These are phyloP conservation scores for Lactarius vividus DNA, from an alignment of 768 basidiomycete species.

Conservation along the genomic window DNA sequence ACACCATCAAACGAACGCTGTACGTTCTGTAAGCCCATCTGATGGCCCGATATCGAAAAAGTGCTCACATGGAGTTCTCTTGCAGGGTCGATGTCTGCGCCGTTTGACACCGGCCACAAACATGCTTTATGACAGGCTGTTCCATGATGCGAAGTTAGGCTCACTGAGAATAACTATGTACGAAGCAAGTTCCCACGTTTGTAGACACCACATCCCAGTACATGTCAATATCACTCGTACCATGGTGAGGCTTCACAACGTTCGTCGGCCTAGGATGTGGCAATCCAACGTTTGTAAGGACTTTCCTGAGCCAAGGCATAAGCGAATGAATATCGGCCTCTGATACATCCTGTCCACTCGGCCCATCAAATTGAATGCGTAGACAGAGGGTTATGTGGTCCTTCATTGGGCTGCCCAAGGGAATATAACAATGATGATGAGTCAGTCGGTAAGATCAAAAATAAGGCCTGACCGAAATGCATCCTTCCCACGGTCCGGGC, in stretches of 20 bases:
- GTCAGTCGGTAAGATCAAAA: not conserved
- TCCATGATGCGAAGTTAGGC: not conserved
- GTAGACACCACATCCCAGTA: slow-evolving; percentile 12
- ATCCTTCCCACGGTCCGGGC: not conserved
- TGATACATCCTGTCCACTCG: not conserved
- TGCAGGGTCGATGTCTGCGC: not conserved
- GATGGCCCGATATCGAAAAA: not conserved
- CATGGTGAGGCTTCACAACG: not conserved
- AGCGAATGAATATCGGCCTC: not conserved
- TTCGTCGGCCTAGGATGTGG: slow-evolving; percentile 18
- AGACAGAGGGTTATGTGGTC: slow-evolving; percentile 6
- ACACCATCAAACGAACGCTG: slow-evolving; percentile 16
- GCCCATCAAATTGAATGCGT: slow-evolving; percentile 17
- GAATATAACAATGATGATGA: not conserved
- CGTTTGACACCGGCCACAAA: not conserved
- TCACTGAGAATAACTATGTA: not conserved
- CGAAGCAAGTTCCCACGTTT: not conserved
- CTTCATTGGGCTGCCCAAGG: not conserved
- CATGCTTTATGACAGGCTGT: not conserved
- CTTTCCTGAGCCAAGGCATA: slow-evolving; percentile 13
- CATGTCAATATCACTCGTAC: slow-evolving; percentile 10
- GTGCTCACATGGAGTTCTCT: slow-evolving; percentile 12
- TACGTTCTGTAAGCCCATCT: slow-evolving; percentile 1
- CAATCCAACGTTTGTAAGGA: slow-evolving; percentile 6
- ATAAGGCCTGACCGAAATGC: no score